phyloP scores from a whole-genome alignment of 768 basidiomycete species.

The Lyophyllum decastes region DNA sequence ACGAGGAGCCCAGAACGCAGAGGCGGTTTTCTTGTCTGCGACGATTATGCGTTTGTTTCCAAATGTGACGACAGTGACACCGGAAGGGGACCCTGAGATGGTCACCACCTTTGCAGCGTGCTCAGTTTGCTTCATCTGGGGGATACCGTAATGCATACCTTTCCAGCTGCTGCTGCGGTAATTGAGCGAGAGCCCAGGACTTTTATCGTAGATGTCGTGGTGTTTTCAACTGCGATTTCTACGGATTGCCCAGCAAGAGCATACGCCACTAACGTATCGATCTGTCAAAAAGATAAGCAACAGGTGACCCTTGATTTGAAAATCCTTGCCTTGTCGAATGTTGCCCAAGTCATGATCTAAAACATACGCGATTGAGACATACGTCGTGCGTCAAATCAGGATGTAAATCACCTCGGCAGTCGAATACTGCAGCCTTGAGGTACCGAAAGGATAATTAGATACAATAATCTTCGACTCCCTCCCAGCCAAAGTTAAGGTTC shows the following conservation, averaged over 20 bases:
- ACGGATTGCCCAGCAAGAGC: slow-evolving; percentile 36
- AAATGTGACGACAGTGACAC: slow-evolving; percentile 39
- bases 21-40: slow-evolving; percentile 58
- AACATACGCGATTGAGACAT: background rate
- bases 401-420: slow-evolving; percentile 50
- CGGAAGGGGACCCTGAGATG: slow-evolving; percentile 43
- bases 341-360: slow-evolving; percentile 41
- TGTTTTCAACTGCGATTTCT: slow-evolving; percentile 25
- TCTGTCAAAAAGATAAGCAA: slow-evolving; percentile 11
- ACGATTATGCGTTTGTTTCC: slow-evolving; percentile 52
- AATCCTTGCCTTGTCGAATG: slow-evolving; percentile 29
- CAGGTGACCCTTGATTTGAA: background rate
- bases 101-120: slow-evolving; percentile 32
- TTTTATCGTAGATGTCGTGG: slow-evolving; percentile 4
- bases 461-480: slow-evolving; percentile 66
- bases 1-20: slow-evolving; percentile 63
- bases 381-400: background rate
- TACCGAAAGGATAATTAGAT: slow-evolving; percentile 64
- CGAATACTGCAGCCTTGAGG: slow-evolving; percentile 54
- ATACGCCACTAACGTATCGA: slow-evolving; percentile 37
- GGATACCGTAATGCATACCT: slow-evolving; percentile 9
- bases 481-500: slow-evolving; percentile 55
- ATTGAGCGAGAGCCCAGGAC: slow-evolving; percentile 23
- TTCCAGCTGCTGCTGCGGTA: slow-evolving; percentile 16
- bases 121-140: background rate